Evolutionary conservation across 148 eudicot genomes (phyloP).

Genomic region (Heliamphora exappendiculata): DNA sequence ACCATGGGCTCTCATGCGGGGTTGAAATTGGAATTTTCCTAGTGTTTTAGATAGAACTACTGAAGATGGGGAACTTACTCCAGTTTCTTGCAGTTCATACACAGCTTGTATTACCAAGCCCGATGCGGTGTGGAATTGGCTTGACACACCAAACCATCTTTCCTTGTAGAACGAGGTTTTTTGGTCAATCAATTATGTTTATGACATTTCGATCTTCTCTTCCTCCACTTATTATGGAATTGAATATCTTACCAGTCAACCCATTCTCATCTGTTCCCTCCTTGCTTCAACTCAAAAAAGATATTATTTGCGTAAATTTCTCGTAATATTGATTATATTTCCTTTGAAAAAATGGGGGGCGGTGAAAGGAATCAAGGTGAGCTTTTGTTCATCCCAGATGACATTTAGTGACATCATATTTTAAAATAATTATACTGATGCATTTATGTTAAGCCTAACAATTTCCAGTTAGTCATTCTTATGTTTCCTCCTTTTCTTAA

Average conservation of each 20-base stretch:
- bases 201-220: background rate
- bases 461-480: background rate
- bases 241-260: background rate
- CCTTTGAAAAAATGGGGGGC: background rate
- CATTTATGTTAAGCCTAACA: background rate
- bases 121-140: background rate
- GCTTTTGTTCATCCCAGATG: background rate
- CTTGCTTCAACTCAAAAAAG: background rate
- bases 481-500: background rate
- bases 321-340: too few relatives aligned
- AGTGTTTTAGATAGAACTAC: too few relatives aligned
- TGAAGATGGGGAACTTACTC: background rate
- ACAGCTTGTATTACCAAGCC: background rate
- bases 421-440: background rate
- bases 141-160: background rate
- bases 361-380: background rate
- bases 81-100: background rate
- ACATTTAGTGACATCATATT: background rate
- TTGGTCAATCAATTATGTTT: background rate
- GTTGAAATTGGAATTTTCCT: too few relatives aligned
- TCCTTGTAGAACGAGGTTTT: background rate
- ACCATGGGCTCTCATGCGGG: too few relatives aligned
- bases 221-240: background rate
- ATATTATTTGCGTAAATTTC: background rate
- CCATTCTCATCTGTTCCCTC: background rate